Base-by-base conservation (phyloP, 495 filamentous ascomycete species). In the Thermochaetoides thermophila region DNA sequence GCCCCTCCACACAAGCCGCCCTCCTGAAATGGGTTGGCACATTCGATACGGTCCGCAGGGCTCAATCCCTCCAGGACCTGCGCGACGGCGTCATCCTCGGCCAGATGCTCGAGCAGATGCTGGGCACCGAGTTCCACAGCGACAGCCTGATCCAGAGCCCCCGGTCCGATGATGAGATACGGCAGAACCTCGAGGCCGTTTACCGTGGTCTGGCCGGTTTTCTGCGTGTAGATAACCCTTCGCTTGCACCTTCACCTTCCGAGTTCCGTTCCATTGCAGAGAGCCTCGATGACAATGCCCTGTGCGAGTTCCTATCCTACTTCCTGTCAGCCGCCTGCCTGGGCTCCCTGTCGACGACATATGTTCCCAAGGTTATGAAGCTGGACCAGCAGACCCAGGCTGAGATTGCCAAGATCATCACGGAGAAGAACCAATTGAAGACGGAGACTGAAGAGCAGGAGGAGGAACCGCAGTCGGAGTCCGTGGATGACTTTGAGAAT, bases 41-140 rank as follows among this genome's bases (percentile, higher is more conserved):
- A 1, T 59, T 60, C 39, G 46, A 54, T 17, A 49, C 44, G 28
- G 30, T 40, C 27, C 48, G 40, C 31, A 51, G 45, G 39, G 51
- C 50, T 38, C 45, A 41, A 29, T 40, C 43, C 8, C 42, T 57
- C 14, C 68, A 69, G 36, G 74, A 84, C 44, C 64, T 93, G 46
- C 74, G 68, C 33, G 78, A 91, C 56, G 85, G 84, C 31, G 63
- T 70, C 29, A 65, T 81, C 18, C 63, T 92, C 53, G 85, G 83
- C 29, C 65, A 70, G 31, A 66, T 81, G 17, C 66, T 92, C 43
- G 60, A 60, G 33, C 55, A 61, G 37, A 56, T 71, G 29, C 61
- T 71, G 71, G 77, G 78, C 61, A 42, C 56, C 42, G 46, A 60
- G 17, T 68, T 64, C 35, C 78, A 85, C 54, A 66, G 68, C 15